These are phyloP conservation scores for Phialophora macrospora DNA, from an alignment of 2,329 filamentous ascomycete species.

Conservation along the genomic window DNA sequence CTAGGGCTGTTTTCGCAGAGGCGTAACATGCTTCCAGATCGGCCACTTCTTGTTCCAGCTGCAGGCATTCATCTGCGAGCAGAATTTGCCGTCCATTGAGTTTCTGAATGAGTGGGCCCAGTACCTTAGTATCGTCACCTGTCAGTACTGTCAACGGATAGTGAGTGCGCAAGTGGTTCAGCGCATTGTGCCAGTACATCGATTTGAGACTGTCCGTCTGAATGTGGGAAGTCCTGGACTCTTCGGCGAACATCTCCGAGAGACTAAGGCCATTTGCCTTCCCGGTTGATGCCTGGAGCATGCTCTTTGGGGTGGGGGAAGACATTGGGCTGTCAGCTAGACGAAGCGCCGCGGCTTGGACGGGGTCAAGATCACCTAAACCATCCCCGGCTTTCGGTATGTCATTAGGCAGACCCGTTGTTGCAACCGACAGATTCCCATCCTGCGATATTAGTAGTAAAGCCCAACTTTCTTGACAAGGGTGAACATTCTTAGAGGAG, in stretches of 20 bases:
- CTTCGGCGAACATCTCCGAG: slow-evolving; percentile 27
- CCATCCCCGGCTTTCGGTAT: slow-evolving; percentile 1
- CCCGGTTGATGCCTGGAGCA: neutral
- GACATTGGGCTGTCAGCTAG: slow-evolving; percentile 25
- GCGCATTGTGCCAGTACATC: slow-evolving; percentile 73
- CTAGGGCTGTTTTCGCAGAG: slow-evolving; percentile 23
- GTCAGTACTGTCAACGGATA: slow-evolving; percentile 60
- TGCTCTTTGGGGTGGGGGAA: neutral
- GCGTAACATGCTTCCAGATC: slow-evolving; percentile 22
- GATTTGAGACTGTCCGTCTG: slow-evolving; percentile 33
- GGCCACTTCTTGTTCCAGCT: slow-evolving; percentile 34
- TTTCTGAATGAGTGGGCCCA: slow-evolving; percentile 73
- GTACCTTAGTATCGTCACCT: slow-evolving; percentile 72
- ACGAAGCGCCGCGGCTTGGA: slow-evolving; percentile 34
- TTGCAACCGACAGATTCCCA: slow-evolving; percentile 20
- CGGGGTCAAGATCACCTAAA: slow-evolving; percentile 26
- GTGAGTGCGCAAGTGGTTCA: slow-evolving; percentile 70
- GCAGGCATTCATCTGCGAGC: slow-evolving; percentile 21
- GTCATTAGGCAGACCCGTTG: neutral
- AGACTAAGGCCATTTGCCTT: slow-evolving; percentile 15
- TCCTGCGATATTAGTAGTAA: slow-evolving; percentile 22
- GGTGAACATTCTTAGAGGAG: slow-evolving; percentile 37
- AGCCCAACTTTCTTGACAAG: slow-evolving; percentile 37
- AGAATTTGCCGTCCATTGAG: slow-evolving; percentile 70
- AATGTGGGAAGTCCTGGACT: slow-evolving; percentile 28